Conservation (phyloP, 371 early-diverging fungal species). For the Dinochytrium kinnereticum region DNA sequence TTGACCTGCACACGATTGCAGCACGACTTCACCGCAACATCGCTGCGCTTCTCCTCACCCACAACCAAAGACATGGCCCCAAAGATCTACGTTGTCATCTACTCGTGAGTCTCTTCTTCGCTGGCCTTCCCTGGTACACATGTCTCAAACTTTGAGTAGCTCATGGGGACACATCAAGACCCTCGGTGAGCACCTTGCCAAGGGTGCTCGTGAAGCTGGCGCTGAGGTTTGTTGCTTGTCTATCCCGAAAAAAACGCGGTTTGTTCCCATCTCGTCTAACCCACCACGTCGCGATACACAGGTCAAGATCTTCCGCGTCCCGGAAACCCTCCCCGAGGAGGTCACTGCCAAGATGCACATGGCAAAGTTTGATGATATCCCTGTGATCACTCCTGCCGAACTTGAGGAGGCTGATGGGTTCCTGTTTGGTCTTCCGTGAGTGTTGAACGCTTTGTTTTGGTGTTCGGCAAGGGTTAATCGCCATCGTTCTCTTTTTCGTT, state of each 20-base stretch:
- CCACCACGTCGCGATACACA: background rate
- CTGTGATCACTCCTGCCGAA: conserved; percentile 61
- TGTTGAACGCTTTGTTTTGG: background rate
- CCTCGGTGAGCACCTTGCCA: conserved; percentile 69
- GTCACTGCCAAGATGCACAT: conserved; percentile 77
- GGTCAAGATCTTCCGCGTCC: conserved; percentile 19
- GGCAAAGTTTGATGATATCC: conserved; percentile 62
- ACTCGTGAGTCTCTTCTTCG: conserved; percentile 26
- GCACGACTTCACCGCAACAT: too few relatives aligned
- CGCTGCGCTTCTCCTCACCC: too few relatives aligned
- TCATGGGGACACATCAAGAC: conserved; percentile 77
- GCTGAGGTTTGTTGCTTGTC: conserved; percentile 54
- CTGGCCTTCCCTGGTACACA: conserved; percentile 26
- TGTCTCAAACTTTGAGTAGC: conserved; percentile 58
- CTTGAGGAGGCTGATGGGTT: conserved; percentile 76
- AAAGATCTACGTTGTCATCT: conserved; percentile 35
- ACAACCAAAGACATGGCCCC: background rate
- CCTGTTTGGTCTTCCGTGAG: conserved; percentile 74
- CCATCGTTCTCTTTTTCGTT: background rate
- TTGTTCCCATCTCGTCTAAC: background rate
- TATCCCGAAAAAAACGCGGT: background rate
- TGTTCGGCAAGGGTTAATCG: background rate
- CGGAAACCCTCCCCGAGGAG: conserved; percentile 51
- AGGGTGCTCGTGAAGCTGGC: conserved; percentile 61
- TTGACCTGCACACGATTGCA: too few relatives aligned